phyloP scores from a whole-genome alignment of 2,329 filamentous ascomycete species.

The Verticillium tricorpus region DNA sequence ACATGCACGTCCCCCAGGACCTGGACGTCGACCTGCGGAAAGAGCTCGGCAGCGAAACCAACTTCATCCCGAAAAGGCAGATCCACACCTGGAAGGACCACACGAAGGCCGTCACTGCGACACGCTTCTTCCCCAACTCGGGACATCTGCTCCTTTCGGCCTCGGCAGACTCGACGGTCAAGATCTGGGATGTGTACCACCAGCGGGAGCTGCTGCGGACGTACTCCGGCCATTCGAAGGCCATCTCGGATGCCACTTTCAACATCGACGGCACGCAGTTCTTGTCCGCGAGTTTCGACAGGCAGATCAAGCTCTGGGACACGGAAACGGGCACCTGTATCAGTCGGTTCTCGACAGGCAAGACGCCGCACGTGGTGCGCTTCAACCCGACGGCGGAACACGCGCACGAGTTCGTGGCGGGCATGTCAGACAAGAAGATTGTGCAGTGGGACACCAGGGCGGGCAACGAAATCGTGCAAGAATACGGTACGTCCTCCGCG shows the following conservation, averaged over 20 bases:
- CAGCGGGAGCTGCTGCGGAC: slow-evolving; percentile 81
- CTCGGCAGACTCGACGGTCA: slow-evolving; percentile 86
- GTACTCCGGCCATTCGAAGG: slow-evolving; percentile 87
- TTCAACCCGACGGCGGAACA: slow-evolving; percentile 81
- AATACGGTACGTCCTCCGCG: slow-evolving; percentile 51
- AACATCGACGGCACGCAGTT: slow-evolving; percentile 79
- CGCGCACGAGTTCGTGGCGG: slow-evolving; percentile 86
- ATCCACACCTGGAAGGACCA: slow-evolving; percentile 86
- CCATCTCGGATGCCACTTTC: slow-evolving; percentile 86
- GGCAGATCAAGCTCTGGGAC: slow-evolving; percentile 97
- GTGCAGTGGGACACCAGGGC: slow-evolving; percentile 90
- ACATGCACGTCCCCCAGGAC: slow-evolving; percentile 96
- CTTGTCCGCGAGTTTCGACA: slow-evolving; percentile 87
- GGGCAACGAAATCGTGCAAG: slow-evolving; percentile 75
- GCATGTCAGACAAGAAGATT: slow-evolving; percentile 99
- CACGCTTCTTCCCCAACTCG: slow-evolving; percentile 84
- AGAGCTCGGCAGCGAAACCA: slow-evolving; percentile 74
- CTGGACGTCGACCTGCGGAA: slow-evolving; percentile 81
- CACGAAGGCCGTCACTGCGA: slow-evolving; percentile 76
- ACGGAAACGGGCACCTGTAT: slow-evolving; percentile 90
- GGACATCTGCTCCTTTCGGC: slow-evolving; percentile 86
- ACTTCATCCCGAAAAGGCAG: slow-evolving; percentile 92
- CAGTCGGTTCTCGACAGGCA: slow-evolving; percentile 85
- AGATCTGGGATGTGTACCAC: slow-evolving; percentile 94
- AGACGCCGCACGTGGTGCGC: slow-evolving; percentile 89